A percentile compares a stretch with the other conserved stretches of the same genome.
phyloP scores from a whole-genome alignment of 768 basidiomycete genomes.

The Pleurotus platypus region DNA sequence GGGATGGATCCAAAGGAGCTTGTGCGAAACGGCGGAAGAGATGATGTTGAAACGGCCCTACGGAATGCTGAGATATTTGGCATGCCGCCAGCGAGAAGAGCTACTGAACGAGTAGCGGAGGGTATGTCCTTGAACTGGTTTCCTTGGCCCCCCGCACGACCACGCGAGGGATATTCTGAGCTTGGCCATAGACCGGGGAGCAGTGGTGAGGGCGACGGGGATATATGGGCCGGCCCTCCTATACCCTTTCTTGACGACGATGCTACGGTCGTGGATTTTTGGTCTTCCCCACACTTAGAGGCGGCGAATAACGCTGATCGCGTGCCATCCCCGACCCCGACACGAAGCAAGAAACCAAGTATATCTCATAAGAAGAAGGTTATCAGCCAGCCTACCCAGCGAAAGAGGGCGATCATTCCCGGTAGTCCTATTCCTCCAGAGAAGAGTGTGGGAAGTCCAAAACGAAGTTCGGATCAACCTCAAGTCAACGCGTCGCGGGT shows the following conservation, averaged over 20 bases:
- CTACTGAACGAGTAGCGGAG: background rate
- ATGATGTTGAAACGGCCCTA: background rate
- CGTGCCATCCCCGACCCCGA: background rate
- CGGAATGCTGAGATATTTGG: background rate
- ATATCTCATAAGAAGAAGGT: background rate
- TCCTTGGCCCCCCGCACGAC: background rate
- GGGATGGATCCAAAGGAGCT: background rate
- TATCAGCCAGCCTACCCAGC: background rate
- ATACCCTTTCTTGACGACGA: background rate
- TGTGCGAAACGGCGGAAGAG: background rate
- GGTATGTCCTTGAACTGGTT: background rate
- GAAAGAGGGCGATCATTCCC: background rate
- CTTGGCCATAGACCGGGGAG: background rate
- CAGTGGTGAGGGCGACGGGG: background rate
- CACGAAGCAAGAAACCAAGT: background rate
- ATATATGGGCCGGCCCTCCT: conserved; percentile 2
- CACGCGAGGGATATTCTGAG: background rate
- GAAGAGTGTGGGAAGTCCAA: too few species aligned
- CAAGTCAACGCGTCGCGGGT: background rate
- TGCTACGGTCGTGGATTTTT: background rate
- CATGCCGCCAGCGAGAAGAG: background rate
- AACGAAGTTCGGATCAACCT: too few species aligned
- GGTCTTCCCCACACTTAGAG: too few species aligned
- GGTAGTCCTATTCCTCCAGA: background rate
- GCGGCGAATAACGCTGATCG: too few species aligned